Evolutionary conservation across 805 yeast genomes (phyloP).

Genomic region (Wickerhamiella sorbophila): DNA sequence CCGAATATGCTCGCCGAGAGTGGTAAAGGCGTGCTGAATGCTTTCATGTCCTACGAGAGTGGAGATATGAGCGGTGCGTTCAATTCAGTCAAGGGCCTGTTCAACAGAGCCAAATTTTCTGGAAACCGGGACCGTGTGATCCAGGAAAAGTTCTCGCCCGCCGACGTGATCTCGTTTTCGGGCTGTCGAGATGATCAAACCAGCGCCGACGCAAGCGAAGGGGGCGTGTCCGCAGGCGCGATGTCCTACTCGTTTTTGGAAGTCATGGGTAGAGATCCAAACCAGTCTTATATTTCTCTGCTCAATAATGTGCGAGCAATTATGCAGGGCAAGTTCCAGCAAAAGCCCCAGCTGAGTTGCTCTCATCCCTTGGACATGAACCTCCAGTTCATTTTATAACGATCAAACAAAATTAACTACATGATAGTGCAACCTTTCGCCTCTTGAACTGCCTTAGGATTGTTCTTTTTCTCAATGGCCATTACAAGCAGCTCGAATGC

Average conservation of each 20-base stretch:
- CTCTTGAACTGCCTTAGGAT: slow-evolving; percentile 31
- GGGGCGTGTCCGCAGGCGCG: slow-evolving; percentile 66
- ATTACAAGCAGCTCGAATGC: slow-evolving; percentile 48
- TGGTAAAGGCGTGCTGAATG: slow-evolving; percentile 47
- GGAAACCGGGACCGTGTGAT: slow-evolving; percentile 29
- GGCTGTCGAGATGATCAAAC: slow-evolving; percentile 82
- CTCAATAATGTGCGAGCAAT: slow-evolving; percentile 56
- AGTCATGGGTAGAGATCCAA: slow-evolving; percentile 45
- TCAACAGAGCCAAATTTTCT: slow-evolving; percentile 7
- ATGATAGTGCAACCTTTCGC: slow-evolving; percentile 39
- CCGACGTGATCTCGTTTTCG: slow-evolving; percentile 60
- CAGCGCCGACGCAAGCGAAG: slow-evolving; percentile 64
- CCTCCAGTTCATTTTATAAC: slow-evolving; percentile 34
- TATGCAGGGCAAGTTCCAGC: slow-evolving; percentile 51
- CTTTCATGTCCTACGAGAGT: slow-evolving; percentile 43
- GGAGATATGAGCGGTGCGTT: slow-evolving; percentile 39
- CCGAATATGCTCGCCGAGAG: slow-evolving; percentile 66
- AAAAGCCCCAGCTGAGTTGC: slow-evolving; percentile 69
- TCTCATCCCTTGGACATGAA: slow-evolving; percentile 69
- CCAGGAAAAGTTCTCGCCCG: slow-evolving; percentile 51
- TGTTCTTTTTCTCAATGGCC: slow-evolving; percentile 49
- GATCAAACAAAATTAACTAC: slow-evolving; percentile 15
- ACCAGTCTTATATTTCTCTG: slow-evolving; percentile 54
- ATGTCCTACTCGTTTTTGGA: slow-evolving; percentile 66
- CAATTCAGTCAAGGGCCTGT: slow-evolving; percentile 25